These are phyloP conservation scores for Seminavis robusta DNA, from an alignment of 108 stramenopile species.

Conservation along the genomic window DNA sequence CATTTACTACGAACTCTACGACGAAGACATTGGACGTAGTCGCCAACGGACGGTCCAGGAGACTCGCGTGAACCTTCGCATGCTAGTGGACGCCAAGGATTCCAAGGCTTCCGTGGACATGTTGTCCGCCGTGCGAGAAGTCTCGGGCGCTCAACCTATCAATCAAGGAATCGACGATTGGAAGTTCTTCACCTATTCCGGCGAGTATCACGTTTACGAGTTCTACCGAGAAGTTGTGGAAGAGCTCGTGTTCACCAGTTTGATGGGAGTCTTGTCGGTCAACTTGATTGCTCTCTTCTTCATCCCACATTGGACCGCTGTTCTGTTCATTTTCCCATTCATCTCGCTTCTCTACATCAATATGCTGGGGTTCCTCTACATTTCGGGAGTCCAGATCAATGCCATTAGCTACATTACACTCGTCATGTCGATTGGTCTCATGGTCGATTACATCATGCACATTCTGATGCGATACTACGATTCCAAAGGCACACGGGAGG, in stretches of 20 bases:
- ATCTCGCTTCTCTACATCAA: constrained; percentile 16
- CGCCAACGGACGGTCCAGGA: background rate
- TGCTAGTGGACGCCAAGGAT: constrained; percentile 2
- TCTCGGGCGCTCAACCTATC: constrained; percentile 2
- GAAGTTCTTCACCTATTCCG: constrained; percentile 17
- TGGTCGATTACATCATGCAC: constrained; percentile 31
- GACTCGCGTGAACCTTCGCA: constrained; percentile 1
- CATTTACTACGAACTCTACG: constrained; percentile 6
- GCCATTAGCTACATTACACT: constrained; percentile 35
- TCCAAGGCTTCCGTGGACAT: constrained; percentile 2
- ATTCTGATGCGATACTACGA: constrained; percentile 3
- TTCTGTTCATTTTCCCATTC: constrained; percentile 10
- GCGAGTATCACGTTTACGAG: constrained; percentile 12
- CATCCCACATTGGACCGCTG: no score
- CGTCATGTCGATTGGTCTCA: constrained; percentile 30
- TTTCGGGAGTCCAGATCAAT: constrained; percentile 3
- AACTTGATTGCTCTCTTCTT: constrained; percentile 12
- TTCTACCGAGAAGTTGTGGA: constrained; percentile 10
- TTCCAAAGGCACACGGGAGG: constrained; percentile 2
- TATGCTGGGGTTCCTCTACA: no score
- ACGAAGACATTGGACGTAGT: constrained; percentile 1
- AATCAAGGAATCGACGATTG: constrained; percentile 6
- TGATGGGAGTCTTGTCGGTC: constrained; percentile 13
- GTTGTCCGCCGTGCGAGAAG: constrained; percentile 2
- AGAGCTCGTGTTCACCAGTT: constrained; percentile 11